Percentiles rank a stretch among this genome's conserved stretches.
Conservation (phyloP, 2,329 filamentous ascomycete species). For the Bisporella sp. region DNA sequence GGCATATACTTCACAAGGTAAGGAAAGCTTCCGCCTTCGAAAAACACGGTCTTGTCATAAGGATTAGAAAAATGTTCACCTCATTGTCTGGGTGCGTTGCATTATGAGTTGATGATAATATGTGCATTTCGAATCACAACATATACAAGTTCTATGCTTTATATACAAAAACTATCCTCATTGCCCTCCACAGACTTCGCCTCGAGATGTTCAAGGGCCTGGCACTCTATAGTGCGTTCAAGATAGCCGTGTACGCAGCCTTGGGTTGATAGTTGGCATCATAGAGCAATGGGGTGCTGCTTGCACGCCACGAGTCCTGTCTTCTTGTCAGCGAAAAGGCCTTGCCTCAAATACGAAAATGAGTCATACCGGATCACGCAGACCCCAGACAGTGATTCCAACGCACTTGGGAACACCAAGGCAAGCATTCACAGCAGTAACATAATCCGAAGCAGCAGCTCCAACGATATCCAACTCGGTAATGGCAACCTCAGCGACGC, state of each 20-base stretch:
- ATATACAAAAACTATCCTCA: background rate
- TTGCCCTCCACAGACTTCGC: no score
- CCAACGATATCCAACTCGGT: slow-evolving; percentile 53
- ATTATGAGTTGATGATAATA: no score
- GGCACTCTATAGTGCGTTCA: background rate
- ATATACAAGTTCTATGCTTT: background rate
- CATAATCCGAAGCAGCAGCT: slow-evolving; percentile 43
- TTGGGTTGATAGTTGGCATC: slow-evolving; percentile 45
- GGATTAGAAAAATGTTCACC: no score
- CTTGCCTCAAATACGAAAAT: background rate
- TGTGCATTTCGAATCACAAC: no score
- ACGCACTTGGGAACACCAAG: slow-evolving; percentile 18
- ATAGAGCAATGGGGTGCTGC: slow-evolving; percentile 45
- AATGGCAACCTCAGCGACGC: slow-evolving; percentile 48
- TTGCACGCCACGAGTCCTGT: slow-evolving; percentile 40
- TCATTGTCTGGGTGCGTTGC: no score
- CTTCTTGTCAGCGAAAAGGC: background rate
- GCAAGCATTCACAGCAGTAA: slow-evolving; percentile 16
- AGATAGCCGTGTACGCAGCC: slow-evolving; percentile 39
- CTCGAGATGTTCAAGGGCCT: no score
- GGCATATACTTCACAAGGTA: no score
- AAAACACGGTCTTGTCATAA: no score
- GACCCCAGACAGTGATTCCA: slow-evolving; percentile 23
- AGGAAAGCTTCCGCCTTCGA: no score
- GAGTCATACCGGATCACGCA: slow-evolving; percentile 20